phyloP scores from a whole-genome alignment of 495 filamentous ascomycete genomes.

The Margaritispora aquatica region DNA sequence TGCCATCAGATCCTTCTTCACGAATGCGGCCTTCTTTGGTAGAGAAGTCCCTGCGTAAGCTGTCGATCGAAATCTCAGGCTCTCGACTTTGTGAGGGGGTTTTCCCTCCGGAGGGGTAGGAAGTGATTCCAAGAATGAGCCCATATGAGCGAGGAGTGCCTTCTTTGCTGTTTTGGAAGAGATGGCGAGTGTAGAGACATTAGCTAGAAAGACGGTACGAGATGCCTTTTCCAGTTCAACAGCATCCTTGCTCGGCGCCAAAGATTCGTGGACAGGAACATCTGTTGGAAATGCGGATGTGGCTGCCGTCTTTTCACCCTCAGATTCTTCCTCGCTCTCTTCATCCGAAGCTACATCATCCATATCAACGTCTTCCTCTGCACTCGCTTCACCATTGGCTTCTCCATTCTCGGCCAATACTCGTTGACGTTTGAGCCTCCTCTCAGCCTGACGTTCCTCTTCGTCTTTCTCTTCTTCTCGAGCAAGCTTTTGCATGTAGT shows the following conservation, averaged over 20 bases:
- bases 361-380: constrained; percentile 23
- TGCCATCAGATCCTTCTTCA: constrained; percentile 72
- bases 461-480: constrained; percentile 40
- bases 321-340: constrained; percentile 9
- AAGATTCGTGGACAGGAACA: constrained; percentile 43
- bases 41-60: constrained; percentile 69
- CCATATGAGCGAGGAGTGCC: constrained; percentile 60
- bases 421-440: constrained; percentile 33
- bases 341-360: constrained; percentile 25
- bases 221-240: constrained; percentile 64
- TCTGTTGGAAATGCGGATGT: constrained; percentile 14
- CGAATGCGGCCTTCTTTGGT: constrained; percentile 86
- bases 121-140: constrained; percentile 40
- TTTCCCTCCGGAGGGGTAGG: constrained; percentile 27
- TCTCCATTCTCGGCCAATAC: constrained; percentile 18
- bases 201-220: constrained; percentile 89
- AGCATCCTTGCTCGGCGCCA: constrained; percentile 33
- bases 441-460: constrained; percentile 38
- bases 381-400: constrained; percentile 18
- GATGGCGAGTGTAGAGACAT: constrained; percentile 77
- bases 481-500: constrained; percentile 70
- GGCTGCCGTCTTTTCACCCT: background rate
- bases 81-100: constrained; percentile 66
- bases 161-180: constrained; percentile 76
- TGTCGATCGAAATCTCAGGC: constrained; percentile 87